Evolutionary conservation across 495 filamentous ascomycete species (phyloP).

Genomic region (Neurospora sp.): DNA sequence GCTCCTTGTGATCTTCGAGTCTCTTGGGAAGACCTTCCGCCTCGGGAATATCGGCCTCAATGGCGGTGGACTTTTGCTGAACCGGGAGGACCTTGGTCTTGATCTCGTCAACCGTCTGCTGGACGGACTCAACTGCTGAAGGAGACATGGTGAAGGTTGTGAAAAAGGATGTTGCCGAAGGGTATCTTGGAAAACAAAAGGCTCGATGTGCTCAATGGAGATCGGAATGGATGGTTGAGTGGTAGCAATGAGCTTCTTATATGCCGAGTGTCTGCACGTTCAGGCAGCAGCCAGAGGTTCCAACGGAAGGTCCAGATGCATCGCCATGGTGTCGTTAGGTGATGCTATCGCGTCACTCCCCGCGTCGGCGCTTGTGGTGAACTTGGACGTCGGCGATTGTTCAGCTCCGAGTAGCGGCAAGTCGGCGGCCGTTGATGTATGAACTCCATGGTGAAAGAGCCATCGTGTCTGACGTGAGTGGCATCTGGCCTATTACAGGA

Average conservation of each 20-base stretch:
- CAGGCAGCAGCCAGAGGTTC: background rate
- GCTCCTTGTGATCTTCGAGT: constrained; percentile 20
- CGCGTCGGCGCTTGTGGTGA: background rate
- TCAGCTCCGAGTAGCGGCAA: background rate
- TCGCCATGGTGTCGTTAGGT: background rate
- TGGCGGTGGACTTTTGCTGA: background rate
- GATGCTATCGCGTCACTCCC: background rate
- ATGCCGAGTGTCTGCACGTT: background rate
- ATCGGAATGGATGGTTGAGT: background rate
- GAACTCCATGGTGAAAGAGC: constrained; percentile 13
- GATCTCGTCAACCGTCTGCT: constrained; percentile 15
- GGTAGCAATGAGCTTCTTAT: background rate
- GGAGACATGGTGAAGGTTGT: constrained; percentile 17
- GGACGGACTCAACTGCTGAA: constrained; percentile 19
- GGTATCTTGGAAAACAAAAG: background rate
- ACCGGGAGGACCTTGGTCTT: constrained; percentile 18
- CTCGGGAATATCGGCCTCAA: background rate
- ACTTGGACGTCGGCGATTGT: background rate
- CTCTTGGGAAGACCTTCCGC: constrained; percentile 5
- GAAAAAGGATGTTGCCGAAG: background rate
- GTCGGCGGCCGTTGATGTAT: background rate
- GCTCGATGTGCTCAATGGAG: background rate
- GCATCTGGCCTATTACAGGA: background rate
- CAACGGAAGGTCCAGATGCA: background rate
- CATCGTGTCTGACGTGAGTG: constrained; percentile 14